phyloP scores from a whole-genome alignment of 2,329 filamentous ascomycete genomes.

The Sporothrix schenckii region DNA sequence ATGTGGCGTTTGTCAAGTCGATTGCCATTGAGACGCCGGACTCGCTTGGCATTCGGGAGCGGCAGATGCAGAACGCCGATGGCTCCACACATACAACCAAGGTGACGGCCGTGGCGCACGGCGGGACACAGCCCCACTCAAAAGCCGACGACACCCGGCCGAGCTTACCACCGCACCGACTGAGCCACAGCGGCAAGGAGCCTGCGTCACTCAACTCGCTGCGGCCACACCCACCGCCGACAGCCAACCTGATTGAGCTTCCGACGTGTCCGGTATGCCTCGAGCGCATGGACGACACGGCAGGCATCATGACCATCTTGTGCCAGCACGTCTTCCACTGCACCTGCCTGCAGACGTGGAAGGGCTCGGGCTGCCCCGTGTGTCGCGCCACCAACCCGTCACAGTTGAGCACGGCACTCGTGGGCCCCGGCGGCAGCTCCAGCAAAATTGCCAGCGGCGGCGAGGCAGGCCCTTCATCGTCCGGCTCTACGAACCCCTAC shows the following conservation, averaged over 20 bases:
- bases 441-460: background rate
- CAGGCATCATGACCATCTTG: conserved; percentile 89
- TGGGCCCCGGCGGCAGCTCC: background rate
- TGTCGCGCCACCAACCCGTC: conserved; percentile 77
- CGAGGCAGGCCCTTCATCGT: conserved; percentile 29
- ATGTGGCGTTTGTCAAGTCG: conserved; percentile 91
- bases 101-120: background rate
- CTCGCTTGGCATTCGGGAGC: conserved; percentile 7
- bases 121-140: background rate
- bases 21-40: conserved; percentile 73
- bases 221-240: conserved; percentile 66
- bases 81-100: background rate
- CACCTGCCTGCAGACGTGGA: conserved; percentile 94
- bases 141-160: background rate
- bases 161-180: conserved; percentile 18
- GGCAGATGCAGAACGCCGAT: background rate
- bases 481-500: conserved; percentile 35
- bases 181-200: conserved; percentile 26
- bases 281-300: conserved; percentile 97
- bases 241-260: conserved; percentile 83
- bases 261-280: conserved; percentile 96
- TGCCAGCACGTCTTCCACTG: conserved; percentile 99
- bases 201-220: conserved; percentile 47
- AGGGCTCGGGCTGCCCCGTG: conserved; percentile 88
- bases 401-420: conserved; percentile 33